These are phyloP conservation scores for Chondrus crispus DNA, from an alignment of 23 red algal species.

Conservation along the genomic window DNA sequence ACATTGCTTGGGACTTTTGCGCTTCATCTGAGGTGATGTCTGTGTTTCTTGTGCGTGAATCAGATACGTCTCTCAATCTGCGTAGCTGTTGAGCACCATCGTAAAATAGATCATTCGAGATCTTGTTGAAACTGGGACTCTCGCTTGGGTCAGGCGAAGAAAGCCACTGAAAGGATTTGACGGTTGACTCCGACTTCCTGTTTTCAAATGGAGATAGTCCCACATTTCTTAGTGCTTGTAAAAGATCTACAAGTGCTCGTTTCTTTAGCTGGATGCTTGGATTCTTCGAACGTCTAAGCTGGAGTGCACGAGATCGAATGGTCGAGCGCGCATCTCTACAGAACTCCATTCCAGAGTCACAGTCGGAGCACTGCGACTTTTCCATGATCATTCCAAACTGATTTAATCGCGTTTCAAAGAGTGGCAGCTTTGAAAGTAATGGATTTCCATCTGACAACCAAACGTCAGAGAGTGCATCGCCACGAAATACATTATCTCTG, in stretches of 20 bases:
- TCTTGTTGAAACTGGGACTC: background rate
- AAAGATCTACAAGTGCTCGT: slow-evolving; percentile 55
- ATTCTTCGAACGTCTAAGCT: background rate
- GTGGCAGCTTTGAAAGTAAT: background rate
- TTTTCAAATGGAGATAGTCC: slow-evolving; percentile 43
- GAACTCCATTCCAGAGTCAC: background rate
- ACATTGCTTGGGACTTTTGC: background rate
- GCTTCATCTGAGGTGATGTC: slow-evolving; percentile 53
- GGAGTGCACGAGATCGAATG: background rate
- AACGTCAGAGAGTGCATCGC: no score
- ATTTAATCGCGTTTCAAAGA: background rate
- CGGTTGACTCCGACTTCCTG: background rate
- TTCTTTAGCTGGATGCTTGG: slow-evolving; percentile 46
- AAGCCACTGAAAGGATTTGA: background rate
- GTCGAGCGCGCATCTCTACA: background rate
- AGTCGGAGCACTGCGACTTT: background rate
- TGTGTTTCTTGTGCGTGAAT: slow-evolving; percentile 15
- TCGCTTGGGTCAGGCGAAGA: background rate
- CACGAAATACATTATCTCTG: no score
- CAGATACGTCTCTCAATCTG: slow-evolving; percentile 28
- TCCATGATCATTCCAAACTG: background rate
- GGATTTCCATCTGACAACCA: no score
- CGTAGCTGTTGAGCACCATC: slow-evolving; percentile 12
- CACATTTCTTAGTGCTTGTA: slow-evolving; percentile 8
- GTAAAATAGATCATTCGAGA: slow-evolving; percentile 47